Percentiles rank a stretch among this genome's conserved stretches.
Evolutionary conservation across 169 alveolate genomes (phyloP).

Genomic region (Plasmodium gallinaceum): DNA sequence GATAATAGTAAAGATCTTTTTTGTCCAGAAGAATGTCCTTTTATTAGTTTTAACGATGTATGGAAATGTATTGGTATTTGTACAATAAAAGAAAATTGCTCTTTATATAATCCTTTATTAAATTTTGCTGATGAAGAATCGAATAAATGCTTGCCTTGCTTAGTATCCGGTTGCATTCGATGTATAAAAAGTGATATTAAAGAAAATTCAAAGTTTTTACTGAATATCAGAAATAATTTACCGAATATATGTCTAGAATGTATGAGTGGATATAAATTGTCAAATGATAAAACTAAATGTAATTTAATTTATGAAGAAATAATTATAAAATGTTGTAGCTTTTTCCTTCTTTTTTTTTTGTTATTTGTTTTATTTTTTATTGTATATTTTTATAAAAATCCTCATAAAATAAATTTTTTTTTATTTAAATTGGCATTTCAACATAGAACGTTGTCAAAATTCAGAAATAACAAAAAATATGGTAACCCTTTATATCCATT

Average conservation of each 20-base stretch:
- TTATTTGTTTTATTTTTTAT: conserved; percentile 16
- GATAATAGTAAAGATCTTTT: conserved; percentile 48
- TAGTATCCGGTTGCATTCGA: conserved; percentile 79
- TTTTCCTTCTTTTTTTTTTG: conserved; percentile 33
- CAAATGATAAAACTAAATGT: conserved; percentile 79
- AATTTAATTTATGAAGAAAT: conserved; percentile 67
- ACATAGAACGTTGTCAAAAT: conserved; percentile 60
- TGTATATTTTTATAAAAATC: conserved; percentile 40
- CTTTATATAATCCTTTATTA: conserved; percentile 79
- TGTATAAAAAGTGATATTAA: conserved; percentile 39
- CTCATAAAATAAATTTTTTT: conserved; percentile 29
- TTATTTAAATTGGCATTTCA: conserved; percentile 47
- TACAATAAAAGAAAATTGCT: conserved; percentile 75
- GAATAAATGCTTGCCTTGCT: conserved; percentile 82
- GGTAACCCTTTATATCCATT: conserved; percentile 61
- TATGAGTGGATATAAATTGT: conserved; percentile 81
- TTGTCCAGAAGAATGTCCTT: conserved; percentile 83
- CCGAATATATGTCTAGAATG: conserved; percentile 83
- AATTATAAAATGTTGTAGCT: conserved; percentile 53
- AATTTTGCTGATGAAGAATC: conserved; percentile 76
- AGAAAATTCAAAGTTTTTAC: conserved; percentile 5
- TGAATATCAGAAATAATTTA: conserved; percentile 18
- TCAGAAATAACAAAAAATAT: conserved; percentile 15
- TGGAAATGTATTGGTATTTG: conserved; percentile 86
- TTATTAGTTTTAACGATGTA: conserved; percentile 80